These are phyloP conservation scores for Coffea humblotiana DNA, from an alignment of 305 asterid genomes.

Conservation along the genomic window DNA sequence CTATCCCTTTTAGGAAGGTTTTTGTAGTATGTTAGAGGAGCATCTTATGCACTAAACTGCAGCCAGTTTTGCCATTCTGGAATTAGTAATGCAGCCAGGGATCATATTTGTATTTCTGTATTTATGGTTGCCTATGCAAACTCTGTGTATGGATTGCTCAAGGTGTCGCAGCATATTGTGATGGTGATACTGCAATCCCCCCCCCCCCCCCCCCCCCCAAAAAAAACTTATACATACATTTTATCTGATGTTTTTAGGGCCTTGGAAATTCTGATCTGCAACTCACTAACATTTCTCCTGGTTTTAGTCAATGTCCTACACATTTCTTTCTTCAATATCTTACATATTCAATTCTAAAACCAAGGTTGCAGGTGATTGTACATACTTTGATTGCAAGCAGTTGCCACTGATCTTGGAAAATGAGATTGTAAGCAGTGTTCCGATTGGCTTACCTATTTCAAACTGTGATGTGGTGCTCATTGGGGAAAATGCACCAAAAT, in stretches of 20 bases:
- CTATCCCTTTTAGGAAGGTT: no score
- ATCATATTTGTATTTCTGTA: not conserved
- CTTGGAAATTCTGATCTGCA: not conserved
- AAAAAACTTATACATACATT: not conserved
- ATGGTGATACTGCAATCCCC: not conserved
- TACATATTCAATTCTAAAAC: slow-evolving; percentile 15
- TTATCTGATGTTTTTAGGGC: not conserved
- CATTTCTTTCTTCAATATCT: not conserved
- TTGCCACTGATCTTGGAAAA: slow-evolving; percentile 57
- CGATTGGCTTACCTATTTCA: slow-evolving; percentile 70
- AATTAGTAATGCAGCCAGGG: not conserved
- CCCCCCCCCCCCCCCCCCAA: no score
- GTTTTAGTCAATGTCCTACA: not conserved
- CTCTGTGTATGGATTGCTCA: not conserved
- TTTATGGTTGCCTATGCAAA: not conserved
- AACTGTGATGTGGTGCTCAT: slow-evolving; percentile 71
- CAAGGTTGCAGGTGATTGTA: slow-evolving; percentile 95
- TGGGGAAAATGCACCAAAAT: slow-evolving; percentile 62
- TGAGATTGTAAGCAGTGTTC: slow-evolving; percentile 60
- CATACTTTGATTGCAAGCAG: slow-evolving; percentile 85
- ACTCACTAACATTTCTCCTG: not conserved
- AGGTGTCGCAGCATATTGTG: not conserved
- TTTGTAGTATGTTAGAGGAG: no score
- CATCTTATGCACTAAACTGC: not conserved
- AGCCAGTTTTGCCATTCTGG: no score